These are phyloP conservation scores for Leccinum pallidistipes DNA, from an alignment of 1,284 basidiomycete genomes.

Conservation along the genomic window DNA sequence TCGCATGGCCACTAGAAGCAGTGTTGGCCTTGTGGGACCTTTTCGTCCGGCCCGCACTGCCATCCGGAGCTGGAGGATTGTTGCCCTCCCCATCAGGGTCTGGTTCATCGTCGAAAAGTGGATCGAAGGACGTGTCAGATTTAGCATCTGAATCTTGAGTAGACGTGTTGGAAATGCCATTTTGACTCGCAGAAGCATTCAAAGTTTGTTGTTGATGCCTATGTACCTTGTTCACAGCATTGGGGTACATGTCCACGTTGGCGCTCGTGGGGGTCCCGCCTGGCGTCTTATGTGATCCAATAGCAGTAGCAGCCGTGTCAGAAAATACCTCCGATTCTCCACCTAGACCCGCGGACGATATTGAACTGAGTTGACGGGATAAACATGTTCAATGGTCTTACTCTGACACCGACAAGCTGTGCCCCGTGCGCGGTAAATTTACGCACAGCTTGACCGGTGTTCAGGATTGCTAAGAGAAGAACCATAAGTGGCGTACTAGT, in stretches of 20 bases:
- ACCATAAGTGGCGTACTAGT: constrained; percentile 5
- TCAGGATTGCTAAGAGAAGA: constrained; percentile 77
- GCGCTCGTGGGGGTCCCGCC: constrained; percentile 16
- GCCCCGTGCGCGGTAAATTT: constrained; percentile 83
- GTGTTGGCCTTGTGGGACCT: constrained; percentile 18
- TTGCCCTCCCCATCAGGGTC: too few species aligned
- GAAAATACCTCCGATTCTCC: constrained; percentile 21
- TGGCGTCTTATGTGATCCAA: constrained; percentile 11
- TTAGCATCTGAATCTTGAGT: constrained; percentile 44
- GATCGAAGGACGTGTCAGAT: too few species aligned
- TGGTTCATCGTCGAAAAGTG: too few species aligned
- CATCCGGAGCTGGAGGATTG: too few species aligned
- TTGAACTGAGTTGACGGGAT: too few species aligned
- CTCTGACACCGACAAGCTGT: constrained; percentile 78
- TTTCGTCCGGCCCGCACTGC: constrained; percentile 10
- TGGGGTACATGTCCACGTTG: constrained; percentile 23
- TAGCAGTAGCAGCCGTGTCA: constrained; percentile 10
- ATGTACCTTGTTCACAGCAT: constrained; percentile 18
- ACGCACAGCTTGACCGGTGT: constrained; percentile 82
- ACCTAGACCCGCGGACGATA: constrained; percentile 31
- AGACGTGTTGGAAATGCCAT: constrained; percentile 21
- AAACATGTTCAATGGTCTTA: too few species aligned
- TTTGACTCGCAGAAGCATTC: constrained; percentile 24
- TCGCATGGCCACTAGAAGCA: constrained; percentile 14
- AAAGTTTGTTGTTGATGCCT: constrained; percentile 14